Evolutionary conservation across 805 yeast genomes (phyloP).

Genomic region (Saturnispora bothae): DNA sequence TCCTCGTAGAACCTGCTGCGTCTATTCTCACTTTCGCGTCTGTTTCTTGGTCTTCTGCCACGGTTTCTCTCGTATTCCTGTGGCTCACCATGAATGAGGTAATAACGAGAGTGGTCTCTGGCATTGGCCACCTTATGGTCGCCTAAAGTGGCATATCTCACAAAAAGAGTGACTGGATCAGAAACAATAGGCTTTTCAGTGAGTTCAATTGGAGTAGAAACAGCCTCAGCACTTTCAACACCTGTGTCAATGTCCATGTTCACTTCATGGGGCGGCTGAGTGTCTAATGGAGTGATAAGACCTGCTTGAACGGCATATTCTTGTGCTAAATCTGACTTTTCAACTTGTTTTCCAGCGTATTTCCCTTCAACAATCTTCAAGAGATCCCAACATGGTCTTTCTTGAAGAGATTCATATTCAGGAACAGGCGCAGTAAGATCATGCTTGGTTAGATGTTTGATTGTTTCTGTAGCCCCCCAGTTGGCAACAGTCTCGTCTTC

Average conservation of each 20-base stretch:
- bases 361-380: constrained; percentile 4
- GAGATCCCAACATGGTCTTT: constrained; percentile 13
- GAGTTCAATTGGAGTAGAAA: neutral
- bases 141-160: constrained; percentile 40
- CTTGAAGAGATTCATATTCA: neutral
- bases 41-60: constrained; percentile 14
- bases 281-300: neutral
- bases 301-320: neutral
- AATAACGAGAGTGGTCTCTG: constrained; percentile 48
- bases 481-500: constrained; percentile 6
- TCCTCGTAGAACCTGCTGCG: constrained; percentile 3
- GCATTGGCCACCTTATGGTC: constrained; percentile 54
- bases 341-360: constrained; percentile 2
- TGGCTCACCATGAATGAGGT: constrained; percentile 65
- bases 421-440: neutral
- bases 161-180: constrained; percentile 25
- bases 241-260: neutral
- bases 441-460: neutral
- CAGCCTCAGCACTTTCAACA: neutral
- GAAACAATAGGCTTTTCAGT: neutral
- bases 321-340: constrained; percentile 5
- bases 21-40: neutral
- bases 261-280: neutral
- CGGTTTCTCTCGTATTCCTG: constrained; percentile 28
- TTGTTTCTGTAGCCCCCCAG: constrained; percentile 5